Base-by-base conservation (phyloP, 129 eudicot species). In the Flaveria bidentis region DNA sequence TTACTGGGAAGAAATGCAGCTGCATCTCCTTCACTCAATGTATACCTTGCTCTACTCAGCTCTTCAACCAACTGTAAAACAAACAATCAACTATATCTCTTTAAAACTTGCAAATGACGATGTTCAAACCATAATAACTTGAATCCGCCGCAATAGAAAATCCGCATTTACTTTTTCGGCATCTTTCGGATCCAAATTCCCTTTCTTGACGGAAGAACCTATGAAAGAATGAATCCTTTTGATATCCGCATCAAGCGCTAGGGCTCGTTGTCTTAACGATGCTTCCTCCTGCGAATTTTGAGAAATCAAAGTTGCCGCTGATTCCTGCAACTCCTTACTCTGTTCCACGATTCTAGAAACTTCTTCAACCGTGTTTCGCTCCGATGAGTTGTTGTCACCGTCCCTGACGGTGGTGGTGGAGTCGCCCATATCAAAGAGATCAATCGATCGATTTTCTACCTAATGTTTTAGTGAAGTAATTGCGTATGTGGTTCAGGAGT, bases 1-100 rank as follows among this genome's bases (percentile, higher is more conserved):
- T 90, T 90, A 79, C 92, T 85, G 9, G 98, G 98, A 71, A 93
- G 97, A 88, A 90, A 93, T 45, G 91, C 84, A 25, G 97, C 90
- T 16, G 98, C 97, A 84, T 93, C 97, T 80, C 98, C 97, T 82
- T 93, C 96, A 42, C 80, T 84, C 86, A 93, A 63, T 6, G 87
- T 77, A 73, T 83, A 87, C 12, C 80, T 82, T 45, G 92, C 97
- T 85, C 89, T 84, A 55, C 79, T 74, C 50, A 93, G 47, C 78
- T 93, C 97, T 47, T 90, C 98, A 66, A 84, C 84, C 76, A 89
- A 78, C 98, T 92, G 42, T 49, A 70, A 64, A 42, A 22, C 33
- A 57, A 75, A 75, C 71, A 44, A 16, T 56, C 50, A 53, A 68
- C 9, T n/a, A 72, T 26, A 63, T 20, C 51, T 5, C 25, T 30